Conservation (phyloP, 345 rosid species). For the Gynandropsis gynandra region DNA sequence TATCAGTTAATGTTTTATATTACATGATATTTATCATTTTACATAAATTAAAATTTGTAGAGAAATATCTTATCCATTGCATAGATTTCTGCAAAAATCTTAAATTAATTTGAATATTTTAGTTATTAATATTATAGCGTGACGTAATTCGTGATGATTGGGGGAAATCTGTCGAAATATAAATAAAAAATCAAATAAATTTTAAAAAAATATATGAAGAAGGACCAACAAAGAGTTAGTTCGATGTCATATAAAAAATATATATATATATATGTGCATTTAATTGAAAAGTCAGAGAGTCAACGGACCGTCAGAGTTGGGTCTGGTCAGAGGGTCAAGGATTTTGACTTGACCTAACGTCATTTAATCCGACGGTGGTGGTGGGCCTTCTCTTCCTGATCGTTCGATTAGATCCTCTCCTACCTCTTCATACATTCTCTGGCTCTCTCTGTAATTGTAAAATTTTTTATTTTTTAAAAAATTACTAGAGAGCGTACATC, state of each 20-base stretch:
- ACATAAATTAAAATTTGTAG: too few species aligned
- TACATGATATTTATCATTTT: too few species aligned
- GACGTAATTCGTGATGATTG: conserved; percentile 16
- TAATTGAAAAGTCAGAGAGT: conserved; percentile 47
- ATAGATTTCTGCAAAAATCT: too few species aligned
- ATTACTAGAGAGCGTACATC: too few species aligned
- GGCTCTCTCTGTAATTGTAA: neutral
- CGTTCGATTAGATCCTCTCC: conserved; percentile 17
- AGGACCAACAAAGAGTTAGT: neutral
- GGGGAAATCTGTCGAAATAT: conserved; percentile 9
- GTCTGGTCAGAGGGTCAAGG: conserved; percentile 47
- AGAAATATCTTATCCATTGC: too few species aligned
- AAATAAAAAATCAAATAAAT: neutral
- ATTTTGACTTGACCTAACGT: conserved; percentile 21
- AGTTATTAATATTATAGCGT: too few species aligned
- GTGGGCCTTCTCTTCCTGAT: conserved; percentile 40
- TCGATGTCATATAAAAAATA: neutral
- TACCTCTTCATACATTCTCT: conserved; percentile 16
- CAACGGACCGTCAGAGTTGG: conserved; percentile 38
- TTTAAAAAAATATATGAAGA: neutral
- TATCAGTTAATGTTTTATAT: too few species aligned
- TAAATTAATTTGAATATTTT: too few species aligned
- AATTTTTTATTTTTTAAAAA: too few species aligned
- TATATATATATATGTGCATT: conserved; percentile 10
- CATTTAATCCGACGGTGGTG: conserved; percentile 50